These are phyloP conservation scores for Ganoderma resinaceum DNA, from an alignment of 1,284 basidiomycete genomes.

Conservation along the genomic window DNA sequence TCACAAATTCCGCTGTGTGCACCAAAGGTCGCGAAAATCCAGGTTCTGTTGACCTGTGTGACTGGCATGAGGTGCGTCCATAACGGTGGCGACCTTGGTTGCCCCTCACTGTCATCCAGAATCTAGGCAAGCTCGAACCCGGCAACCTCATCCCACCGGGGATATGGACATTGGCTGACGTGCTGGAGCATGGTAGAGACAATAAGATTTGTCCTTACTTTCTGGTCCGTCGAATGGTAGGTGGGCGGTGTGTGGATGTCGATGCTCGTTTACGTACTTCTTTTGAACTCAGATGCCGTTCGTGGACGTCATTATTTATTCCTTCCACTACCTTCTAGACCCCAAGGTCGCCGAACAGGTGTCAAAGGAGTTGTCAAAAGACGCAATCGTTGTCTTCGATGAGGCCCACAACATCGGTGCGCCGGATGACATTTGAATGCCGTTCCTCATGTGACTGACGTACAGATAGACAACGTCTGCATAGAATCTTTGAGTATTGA, in stretches of 20 bases:
- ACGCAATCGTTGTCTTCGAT: constrained; percentile 98
- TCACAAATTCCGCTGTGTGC: constrained; percentile 88
- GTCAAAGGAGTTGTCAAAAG: constrained; percentile 96
- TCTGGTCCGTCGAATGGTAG: constrained; percentile 94
- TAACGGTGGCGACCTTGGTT: no score
- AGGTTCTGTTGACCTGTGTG: constrained; percentile 91
- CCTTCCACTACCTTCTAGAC: constrained; percentile 98
- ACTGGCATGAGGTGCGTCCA: constrained; percentile 89
- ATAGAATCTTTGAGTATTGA: constrained; percentile 99
- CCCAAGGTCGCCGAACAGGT: constrained; percentile 99
- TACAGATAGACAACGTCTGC: constrained; percentile 91
- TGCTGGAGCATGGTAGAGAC: constrained; percentile 89
- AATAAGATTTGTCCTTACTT: constrained; percentile 96
- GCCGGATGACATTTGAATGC: constrained; percentile 28
- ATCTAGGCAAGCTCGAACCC: constrained; percentile 81
- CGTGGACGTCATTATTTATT: constrained; percentile 97
- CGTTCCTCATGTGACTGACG: constrained; percentile 10
- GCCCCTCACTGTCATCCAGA: constrained; percentile 46
- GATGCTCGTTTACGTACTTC: neutral
- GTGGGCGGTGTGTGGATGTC: constrained; percentile 10
- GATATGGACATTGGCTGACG: constrained; percentile 94
- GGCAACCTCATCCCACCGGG: constrained; percentile 89
- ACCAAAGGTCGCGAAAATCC: constrained; percentile 90
- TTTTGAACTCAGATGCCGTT: constrained; percentile 80
- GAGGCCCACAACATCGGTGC: constrained; percentile 99